These are phyloP conservation scores for Leptographium procerum DNA, from an alignment of 2,329 filamentous ascomycete species.

Conservation along the genomic window DNA sequence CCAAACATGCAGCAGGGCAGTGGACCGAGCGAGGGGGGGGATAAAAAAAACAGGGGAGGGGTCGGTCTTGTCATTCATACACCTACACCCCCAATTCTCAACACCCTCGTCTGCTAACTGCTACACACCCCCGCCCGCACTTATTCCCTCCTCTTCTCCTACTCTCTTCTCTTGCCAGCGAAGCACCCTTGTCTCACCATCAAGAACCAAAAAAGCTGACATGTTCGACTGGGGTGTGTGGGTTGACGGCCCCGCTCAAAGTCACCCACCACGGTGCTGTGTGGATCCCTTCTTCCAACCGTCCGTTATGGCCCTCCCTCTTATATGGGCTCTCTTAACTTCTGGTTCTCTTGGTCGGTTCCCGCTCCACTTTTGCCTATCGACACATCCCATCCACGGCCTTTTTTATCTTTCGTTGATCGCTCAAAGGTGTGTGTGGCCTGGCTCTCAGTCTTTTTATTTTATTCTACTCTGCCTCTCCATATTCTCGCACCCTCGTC, in stretches of 20 bases:
- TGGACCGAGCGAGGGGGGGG: not conserved
- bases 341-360: conserved; percentile 2
- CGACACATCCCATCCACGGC: conserved; percentile 17
- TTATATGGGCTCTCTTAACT: conserved; percentile 3
- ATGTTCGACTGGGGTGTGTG: conserved; percentile 2
- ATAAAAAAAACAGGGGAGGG: not conserved
- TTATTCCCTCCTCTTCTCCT: not conserved
- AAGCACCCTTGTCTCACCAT: conserved; percentile 6
- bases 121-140: not conserved
- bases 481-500: conserved; percentile 9
- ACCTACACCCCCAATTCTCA: not conserved
- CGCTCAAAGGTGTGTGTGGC: conserved; percentile 19
- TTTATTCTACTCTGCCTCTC: conserved; percentile 5
- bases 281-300: conserved; percentile 10
- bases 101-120: not conserved
- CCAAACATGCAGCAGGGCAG: not conserved
- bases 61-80: not conserved
- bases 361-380: conserved; percentile 21
- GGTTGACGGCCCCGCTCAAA: conserved; percentile 5
- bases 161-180: conserved; percentile 3
- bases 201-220: conserved; percentile 4
- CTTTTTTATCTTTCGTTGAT: conserved; percentile 25
- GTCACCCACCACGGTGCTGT: conserved; percentile 8
- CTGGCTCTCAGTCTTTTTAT: conserved; percentile 2
- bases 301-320: conserved; percentile 5